phyloP scores from a whole-genome alignment of 2,329 filamentous ascomycete species.

The Thelonectria blattea region DNA sequence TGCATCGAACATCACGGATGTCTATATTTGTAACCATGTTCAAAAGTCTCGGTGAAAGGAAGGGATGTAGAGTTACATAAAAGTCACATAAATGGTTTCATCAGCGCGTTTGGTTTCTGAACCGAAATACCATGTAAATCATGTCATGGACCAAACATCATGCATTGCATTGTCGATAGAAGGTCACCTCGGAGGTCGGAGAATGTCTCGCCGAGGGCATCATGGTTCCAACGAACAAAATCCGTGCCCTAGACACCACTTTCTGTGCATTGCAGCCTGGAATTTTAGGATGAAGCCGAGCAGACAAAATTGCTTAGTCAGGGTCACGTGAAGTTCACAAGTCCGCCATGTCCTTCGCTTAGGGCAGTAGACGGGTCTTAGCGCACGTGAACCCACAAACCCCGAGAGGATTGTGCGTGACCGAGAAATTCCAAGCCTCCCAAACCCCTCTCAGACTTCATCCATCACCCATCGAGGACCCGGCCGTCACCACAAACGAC shows the following conservation, averaged over 20 bases:
- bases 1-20: not conserved
- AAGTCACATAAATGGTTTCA: not conserved
- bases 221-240: not conserved
- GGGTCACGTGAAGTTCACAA: constrained; percentile 34
- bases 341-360: constrained; percentile 48
- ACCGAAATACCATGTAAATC: too few species aligned
- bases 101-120: not conserved
- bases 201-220: not conserved
- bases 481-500: constrained; percentile 50
- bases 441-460: constrained; percentile 50
- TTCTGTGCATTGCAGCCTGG: too few species aligned
- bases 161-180: not conserved
- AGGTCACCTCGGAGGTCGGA: not conserved
- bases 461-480: constrained; percentile 47
- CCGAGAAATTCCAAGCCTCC: constrained; percentile 48
- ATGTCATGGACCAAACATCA: too few species aligned
- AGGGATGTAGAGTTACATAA: not conserved
- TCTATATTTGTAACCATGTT: not conserved
- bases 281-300: too few species aligned
- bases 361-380: constrained; percentile 40
- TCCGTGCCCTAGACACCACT: too few species aligned
- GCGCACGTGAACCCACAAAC: constrained; percentile 53
- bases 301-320: not conserved
- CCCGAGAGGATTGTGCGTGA: constrained; percentile 44
- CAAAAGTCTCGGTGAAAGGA: not conserved